A percentile compares a stretch with the other conserved stretches of the same genome.
Conservation (phyloP, 768 basidiomycete species). For the Pisolithus tinctorius region DNA sequence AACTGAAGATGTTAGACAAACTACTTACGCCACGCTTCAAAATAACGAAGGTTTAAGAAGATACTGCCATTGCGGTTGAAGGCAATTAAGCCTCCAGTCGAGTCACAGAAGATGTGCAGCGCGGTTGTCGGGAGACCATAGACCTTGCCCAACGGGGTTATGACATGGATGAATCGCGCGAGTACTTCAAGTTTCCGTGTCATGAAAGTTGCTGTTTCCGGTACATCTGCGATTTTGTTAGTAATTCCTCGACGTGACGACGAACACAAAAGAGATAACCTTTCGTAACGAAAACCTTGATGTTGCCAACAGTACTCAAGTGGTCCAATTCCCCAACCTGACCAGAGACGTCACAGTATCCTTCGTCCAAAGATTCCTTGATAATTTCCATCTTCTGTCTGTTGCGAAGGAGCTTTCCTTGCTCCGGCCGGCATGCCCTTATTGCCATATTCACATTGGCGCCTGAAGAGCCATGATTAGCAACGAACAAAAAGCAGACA, state of each 20-base stretch:
- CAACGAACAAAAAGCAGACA: not conserved
- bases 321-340: constrained; percentile 50
- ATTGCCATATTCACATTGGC: constrained; percentile 70
- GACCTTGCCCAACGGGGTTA: constrained; percentile 57
- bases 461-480: constrained; percentile 16
- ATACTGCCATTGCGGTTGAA: constrained; percentile 89
- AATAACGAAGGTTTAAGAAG: constrained; percentile 85
- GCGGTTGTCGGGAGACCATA: constrained; percentile 70
- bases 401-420: constrained; percentile 53
- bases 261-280: constrained; percentile 32
- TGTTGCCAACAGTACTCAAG: constrained; percentile 56
- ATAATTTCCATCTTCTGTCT: constrained; percentile 63
- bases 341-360: constrained; percentile 77
- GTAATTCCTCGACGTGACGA: constrained; percentile 1
- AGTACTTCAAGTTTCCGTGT: constrained; percentile 47
- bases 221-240: constrained; percentile 43
- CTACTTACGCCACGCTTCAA: constrained; percentile 79
- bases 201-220: constrained; percentile 44
- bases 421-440: constrained; percentile 66
- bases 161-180: constrained; percentile 66
- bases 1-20: not conserved
- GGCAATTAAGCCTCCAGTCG: constrained; percentile 75
- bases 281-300: constrained; percentile 59
- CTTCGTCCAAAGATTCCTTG: constrained; percentile 69
- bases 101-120: constrained; percentile 84